Conservation (phyloP, 495 filamentous ascomycete species). For the Daldinia vernicosa region DNA sequence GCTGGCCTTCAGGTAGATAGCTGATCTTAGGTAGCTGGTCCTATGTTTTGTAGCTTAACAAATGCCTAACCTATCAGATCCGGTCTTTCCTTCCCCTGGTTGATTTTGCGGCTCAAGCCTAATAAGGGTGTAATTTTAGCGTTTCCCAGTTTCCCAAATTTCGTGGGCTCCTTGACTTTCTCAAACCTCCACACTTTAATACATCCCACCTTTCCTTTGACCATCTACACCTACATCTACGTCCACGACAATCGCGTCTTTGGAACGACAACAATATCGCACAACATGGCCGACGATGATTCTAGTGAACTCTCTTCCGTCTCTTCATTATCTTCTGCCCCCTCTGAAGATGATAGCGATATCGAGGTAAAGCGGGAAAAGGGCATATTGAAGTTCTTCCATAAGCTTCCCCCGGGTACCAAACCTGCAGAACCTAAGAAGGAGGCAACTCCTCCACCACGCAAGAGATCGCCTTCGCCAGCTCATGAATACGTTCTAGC, state of each 20-base stretch:
- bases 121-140: constrained; percentile 46
- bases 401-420: constrained; percentile 54
- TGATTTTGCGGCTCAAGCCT: constrained; percentile 49
- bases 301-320: constrained; percentile 65
- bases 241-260: constrained; percentile 11
- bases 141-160: constrained; percentile 38
- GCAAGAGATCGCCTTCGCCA: constrained; percentile 81
- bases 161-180: constrained; percentile 14
- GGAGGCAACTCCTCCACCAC: constrained; percentile 70
- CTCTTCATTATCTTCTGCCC: constrained; percentile 61
- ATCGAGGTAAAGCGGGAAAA: constrained; percentile 58
- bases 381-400: constrained; percentile 67
- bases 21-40: no score
- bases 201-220: constrained; percentile 25
- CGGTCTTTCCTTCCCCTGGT: constrained; percentile 38
- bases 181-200: constrained; percentile 25
- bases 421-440: constrained; percentile 50
- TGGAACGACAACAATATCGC: neutral
- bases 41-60: constrained; percentile 33
- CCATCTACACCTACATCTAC: constrained; percentile 9
- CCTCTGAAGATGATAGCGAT: constrained; percentile 62
- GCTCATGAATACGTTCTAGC: constrained; percentile 88
- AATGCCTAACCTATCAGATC: constrained; percentile 47
- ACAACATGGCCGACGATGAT: constrained; percentile 61
- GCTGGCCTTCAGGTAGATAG: neutral